Base-by-base conservation (phyloP, 2,329 filamentous ascomycete species). In the Colletotrichum navitas region DNA sequence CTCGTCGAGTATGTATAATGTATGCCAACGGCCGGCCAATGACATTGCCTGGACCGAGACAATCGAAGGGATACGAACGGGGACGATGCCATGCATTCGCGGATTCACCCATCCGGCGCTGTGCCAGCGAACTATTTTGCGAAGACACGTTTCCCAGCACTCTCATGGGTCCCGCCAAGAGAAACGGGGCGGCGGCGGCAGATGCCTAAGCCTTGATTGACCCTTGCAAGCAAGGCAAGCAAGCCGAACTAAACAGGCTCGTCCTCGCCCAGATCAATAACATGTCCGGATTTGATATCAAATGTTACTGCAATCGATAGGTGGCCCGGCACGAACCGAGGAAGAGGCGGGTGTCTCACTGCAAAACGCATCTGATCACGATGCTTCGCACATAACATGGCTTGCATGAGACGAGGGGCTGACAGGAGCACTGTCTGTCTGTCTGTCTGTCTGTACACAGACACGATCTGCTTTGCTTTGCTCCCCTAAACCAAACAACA, bases 1-100 rank as follows among this genome's bases (percentile, higher is more conserved):
- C 64, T 63, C 11, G 52, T 21, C 14, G 21, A 10, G 18, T n/a
- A 14, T n/a, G n/a, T n/a, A n/a, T n/a, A n/a, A n/a, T n/a, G 26
- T 60, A 39, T 18, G 36, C 49, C 21, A 36, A 58, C 39, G n/a
- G 39, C 59, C 32, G 54, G 11, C 68, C 65, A 71, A 63, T 71
- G 26, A 29, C 32, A 58, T 12, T 34, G 34, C 49, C 21, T 24
- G 29, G 26, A 51, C 10, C 18, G 52, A 63, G 64, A 71, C 51
- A 41, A 32, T 36, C 18, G 16, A 43, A 52, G 36, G 43, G 29
- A 45, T 43, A 68, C 41, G 36, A 41, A 59, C 41, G 41, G 56
- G 36, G 68, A 63, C 34, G 47, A 71, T 21, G 68, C 41, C 32
- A 63, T 63, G 63, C 68, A 29, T 29, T 29, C 29, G 4, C 4